Evolutionary conservation across 805 yeast genomes (phyloP), one percentile per base, ranked within the genome.

Genomic region (Metschnikowia arizonensis): DNA sequence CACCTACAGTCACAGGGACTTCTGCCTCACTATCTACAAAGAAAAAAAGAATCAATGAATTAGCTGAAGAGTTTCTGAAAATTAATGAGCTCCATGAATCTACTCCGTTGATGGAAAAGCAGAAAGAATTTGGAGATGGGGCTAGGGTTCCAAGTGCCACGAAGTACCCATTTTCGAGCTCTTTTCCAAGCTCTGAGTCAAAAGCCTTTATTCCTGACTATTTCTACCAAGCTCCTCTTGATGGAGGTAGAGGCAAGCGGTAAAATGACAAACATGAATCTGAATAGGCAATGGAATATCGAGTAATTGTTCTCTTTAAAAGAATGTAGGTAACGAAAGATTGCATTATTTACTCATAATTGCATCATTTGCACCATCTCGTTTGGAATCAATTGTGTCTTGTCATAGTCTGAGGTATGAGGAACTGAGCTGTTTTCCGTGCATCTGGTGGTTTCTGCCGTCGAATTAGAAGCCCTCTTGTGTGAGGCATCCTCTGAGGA

Each of bases 21-120:
- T 44, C 63, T 1, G 45, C 56, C 3, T 72, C 65, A 40, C 47
- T 66, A 18, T 67, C 72, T 2, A 66, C 66, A 25, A 67, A 63
- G 47, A 55, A 70, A 17, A 70, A 69, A 50, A 49, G 74, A 29
- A 61, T 64, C 11, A 62, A 66, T 40, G 76, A 70, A 42, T 62
- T 70, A 69, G 59, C 68, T n/a, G 76, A 70, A 34, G 68, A 56
- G 43, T 70, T 66, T 46, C 58, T 58, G 30, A 62, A 55, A 31
- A 62, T 66, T 5, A 72, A 68, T 44, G 74, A 69, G 31, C 55
- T 53, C 30, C 74, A 68, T 32, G 67, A 63, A 35, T 26, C 11
- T 29, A 33, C 40, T 26, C 38, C 32, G 9, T 37, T 31, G 11
- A 28, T 40, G 11, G 46, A 46, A 6, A 44, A 36, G 32, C 46